These are phyloP conservation scores for Carpinus fangiana DNA, from an alignment of 306 rosid species.

Conservation along the genomic window DNA sequence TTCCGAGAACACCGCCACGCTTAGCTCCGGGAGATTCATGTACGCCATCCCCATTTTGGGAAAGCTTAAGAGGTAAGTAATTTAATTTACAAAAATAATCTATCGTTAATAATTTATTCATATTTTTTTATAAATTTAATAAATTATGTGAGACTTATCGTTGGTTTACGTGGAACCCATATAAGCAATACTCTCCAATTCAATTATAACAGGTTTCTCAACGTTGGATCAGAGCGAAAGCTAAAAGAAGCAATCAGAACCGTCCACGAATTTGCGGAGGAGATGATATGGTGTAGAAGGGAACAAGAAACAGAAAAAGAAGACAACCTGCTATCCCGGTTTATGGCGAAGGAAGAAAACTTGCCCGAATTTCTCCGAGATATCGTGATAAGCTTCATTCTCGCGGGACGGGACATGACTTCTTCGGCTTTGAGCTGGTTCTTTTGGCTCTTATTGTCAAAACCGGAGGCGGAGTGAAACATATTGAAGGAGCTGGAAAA, in stretches of 20 bases:
- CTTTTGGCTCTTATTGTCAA: slow-evolving; percentile 61
- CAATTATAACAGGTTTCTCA: slow-evolving; percentile 10
- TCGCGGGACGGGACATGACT: slow-evolving; percentile 74
- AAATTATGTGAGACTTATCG: too few relatives aligned
- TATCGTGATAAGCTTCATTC: slow-evolving; percentile 58
- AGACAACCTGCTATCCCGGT: slow-evolving; percentile 57
- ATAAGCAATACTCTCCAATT: too few relatives aligned
- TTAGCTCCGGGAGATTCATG: slow-evolving; percentile 49
- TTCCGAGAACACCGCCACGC: slow-evolving; percentile 52
- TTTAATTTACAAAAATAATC: too few relatives aligned
- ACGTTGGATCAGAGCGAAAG: slow-evolving; percentile 43
- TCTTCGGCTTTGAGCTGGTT: slow-evolving; percentile 73
- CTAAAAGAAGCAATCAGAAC: slow-evolving; percentile 42
- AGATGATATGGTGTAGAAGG: slow-evolving; percentile 50
- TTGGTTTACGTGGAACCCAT: too few relatives aligned
- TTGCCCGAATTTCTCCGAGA: slow-evolving; percentile 64
- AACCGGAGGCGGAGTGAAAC: slow-evolving; percentile 28
- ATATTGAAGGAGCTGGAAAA: slow-evolving; percentile 37
- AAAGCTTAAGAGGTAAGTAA: background rate
- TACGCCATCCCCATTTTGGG: slow-evolving; percentile 14
- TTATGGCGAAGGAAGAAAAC: slow-evolving; percentile 37
- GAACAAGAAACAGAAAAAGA: background rate
- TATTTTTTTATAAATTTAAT: too few relatives aligned
- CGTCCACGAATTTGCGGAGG: slow-evolving; percentile 54
- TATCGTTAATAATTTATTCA: too few relatives aligned